These are phyloP conservation scores for Pythium scleroteichum DNA, from an alignment of 352 stramenopile genomes.

Conservation along the genomic window DNA sequence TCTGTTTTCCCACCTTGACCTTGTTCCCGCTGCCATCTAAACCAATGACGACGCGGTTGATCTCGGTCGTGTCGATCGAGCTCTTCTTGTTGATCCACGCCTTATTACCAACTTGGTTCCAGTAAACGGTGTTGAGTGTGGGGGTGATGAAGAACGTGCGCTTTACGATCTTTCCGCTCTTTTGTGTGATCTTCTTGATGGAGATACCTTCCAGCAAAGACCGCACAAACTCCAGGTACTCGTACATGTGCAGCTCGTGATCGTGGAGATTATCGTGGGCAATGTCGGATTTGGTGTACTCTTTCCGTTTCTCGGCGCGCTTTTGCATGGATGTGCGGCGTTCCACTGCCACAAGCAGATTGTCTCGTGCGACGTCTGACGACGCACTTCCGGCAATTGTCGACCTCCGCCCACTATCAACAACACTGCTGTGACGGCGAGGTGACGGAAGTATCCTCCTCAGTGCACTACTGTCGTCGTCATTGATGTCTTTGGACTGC, in stretches of 20 bases:
- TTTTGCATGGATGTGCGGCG: conserved; percentile 47
- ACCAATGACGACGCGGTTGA: conserved; percentile 53
- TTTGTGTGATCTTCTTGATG: conserved; percentile 69
- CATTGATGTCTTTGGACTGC: not conserved
- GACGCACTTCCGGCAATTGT: conserved; percentile 5
- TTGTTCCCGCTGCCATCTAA: conserved; percentile 28
- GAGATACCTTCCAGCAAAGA: conserved; percentile 56
- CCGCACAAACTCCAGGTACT: conserved; percentile 74
- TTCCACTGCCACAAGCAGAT: conserved; percentile 34
- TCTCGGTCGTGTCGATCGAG: conserved; percentile 40
- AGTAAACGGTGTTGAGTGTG: conserved; percentile 52
- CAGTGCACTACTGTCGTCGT: not conserved
- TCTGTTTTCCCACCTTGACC: conserved; percentile 25
- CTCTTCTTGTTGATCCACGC: conserved; percentile 51
- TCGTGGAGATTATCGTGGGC: conserved; percentile 63
- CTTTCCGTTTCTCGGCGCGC: conserved; percentile 46
- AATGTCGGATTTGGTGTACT: conserved; percentile 50
- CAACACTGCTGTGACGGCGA: not conserved
- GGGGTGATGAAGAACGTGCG: conserved; percentile 57
- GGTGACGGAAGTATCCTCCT: not conserved
- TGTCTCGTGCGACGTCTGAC: conserved; percentile 3
- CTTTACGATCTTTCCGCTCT: conserved; percentile 57
- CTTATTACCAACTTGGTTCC: conserved; percentile 52
- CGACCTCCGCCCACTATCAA: not conserved
- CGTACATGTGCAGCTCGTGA: conserved; percentile 64